Conservation (phyloP, 306 rosid species). For the Quercus glauca region DNA sequence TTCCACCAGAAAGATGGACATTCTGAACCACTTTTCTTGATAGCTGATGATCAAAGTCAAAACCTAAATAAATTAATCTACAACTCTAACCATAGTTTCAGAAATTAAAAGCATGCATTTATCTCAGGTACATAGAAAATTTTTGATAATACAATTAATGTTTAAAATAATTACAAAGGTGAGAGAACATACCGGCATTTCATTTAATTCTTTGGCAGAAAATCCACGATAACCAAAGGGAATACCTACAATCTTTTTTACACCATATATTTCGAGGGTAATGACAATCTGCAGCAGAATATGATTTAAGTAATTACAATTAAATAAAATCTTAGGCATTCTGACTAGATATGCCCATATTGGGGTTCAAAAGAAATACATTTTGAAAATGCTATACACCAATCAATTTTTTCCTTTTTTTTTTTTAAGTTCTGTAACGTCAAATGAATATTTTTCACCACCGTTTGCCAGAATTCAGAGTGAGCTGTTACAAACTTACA, state of each 20-base stretch:
- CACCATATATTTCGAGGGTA: slow-evolving; percentile 98
- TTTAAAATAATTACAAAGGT: slow-evolving; percentile 7
- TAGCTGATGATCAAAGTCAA: slow-evolving; percentile 51
- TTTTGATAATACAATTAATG: slow-evolving; percentile 1
- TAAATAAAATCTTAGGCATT: neutral
- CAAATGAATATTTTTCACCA: neutral
- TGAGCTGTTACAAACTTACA: neutral
- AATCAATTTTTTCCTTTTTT: neutral
- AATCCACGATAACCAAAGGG: slow-evolving; percentile 98
- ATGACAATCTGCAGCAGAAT: slow-evolving; percentile 78
- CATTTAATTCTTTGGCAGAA: slow-evolving; percentile 71
- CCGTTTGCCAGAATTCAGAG: neutral
- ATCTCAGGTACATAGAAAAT: neutral
- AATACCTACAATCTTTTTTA: slow-evolving; percentile 86
- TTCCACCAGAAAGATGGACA: slow-evolving; percentile 99
- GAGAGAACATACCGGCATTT: slow-evolving; percentile 61
- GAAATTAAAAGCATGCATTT: slow-evolving; percentile 8
- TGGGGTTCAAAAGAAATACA: neutral
- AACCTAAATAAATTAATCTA: slow-evolving; percentile 17
- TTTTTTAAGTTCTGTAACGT: neutral
- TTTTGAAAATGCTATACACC: neutral
- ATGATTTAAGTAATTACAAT: slow-evolving; percentile 10
- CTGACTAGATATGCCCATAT: neutral
- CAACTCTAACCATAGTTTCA: neutral
- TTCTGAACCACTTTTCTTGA: slow-evolving; percentile 94